A percentile compares a stretch with the other conserved stretches of the same genome.
These are phyloP conservation scores for Aspergillaceae sp. DNA, from an alignment of 2,329 filamentous ascomycete species.

Conservation along the genomic window DNA sequence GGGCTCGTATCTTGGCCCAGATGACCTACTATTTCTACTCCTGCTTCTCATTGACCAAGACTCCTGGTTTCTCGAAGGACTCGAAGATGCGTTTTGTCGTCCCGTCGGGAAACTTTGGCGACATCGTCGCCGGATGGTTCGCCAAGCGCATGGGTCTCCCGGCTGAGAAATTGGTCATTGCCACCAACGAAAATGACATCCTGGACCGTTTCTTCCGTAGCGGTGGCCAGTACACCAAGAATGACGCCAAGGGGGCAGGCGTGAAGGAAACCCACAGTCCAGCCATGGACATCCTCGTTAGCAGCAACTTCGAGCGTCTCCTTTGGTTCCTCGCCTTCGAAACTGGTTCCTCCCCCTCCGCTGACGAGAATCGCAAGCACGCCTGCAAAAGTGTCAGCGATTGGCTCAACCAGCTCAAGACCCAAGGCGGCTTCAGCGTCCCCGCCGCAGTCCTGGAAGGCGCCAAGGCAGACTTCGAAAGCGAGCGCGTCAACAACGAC, in stretches of 20 bases:
- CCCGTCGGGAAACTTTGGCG: conserved; percentile 93
- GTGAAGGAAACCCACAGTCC: conserved; percentile 89
- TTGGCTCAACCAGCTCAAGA: conserved; percentile 77
- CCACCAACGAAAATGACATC: conserved; percentile 97
- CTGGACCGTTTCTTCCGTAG: conserved; percentile 90
- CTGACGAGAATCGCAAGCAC: conserved; percentile 39
- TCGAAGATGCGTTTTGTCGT: conserved; percentile 67
- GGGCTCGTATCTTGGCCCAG: conserved; percentile 87
- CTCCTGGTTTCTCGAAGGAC: conserved; percentile 52
- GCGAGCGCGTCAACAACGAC: conserved; percentile 57
- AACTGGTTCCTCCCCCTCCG: conserved; percentile 42
- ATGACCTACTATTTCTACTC: conserved; percentile 96
- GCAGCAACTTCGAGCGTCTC: conserved; percentile 91
- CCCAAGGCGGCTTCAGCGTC: conserved; percentile 72
- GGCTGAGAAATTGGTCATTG: conserved; percentile 77
- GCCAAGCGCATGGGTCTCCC: conserved; percentile 84
- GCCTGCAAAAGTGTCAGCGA: conserved; percentile 63
- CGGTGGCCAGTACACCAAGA: conserved; percentile 75
- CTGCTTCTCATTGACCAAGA: conserved; percentile 70
- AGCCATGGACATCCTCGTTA: conserved; percentile 96
- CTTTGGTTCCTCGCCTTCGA: conserved; percentile 79
- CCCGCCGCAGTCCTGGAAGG: conserved; percentile 61
- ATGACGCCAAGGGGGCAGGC: conserved; percentile 53
- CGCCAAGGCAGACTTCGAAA: conserved; percentile 69
- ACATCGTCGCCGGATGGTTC: conserved; percentile 84